A percentile compares a stretch with the other conserved stretches of the same genome.
Evolutionary conservation across 1,139 yeast species (phyloP).

Genomic region (Arxiozyma bovina): DNA sequence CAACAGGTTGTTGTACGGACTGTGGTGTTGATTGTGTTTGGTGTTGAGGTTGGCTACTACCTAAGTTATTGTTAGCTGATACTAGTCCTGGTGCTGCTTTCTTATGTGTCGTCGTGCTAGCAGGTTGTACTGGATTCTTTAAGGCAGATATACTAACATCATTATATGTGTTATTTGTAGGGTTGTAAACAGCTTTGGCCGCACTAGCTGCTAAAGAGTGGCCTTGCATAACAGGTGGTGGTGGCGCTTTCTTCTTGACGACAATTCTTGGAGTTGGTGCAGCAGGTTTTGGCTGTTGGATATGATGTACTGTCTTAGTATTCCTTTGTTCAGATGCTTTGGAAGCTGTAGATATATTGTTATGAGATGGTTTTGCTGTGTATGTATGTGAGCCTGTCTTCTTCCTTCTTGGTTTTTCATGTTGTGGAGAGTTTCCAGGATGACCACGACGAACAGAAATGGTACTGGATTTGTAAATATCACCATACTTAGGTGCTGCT

Average conservation of each 20-base stretch:
- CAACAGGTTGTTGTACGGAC: constrained; percentile 13
- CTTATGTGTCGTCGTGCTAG: constrained; percentile 9
- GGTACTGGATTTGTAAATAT: constrained; percentile 78
- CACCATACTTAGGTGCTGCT: constrained; percentile 56
- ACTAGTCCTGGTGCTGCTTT: constrained; percentile 13
- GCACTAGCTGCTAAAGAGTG: constrained; percentile 31
- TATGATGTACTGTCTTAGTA: neutral
- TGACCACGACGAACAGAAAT: constrained; percentile 75
- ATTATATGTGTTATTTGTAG: constrained; percentile 11
- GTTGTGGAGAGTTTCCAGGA: constrained; percentile 62
- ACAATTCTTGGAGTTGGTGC: constrained; percentile 29
- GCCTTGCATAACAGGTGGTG: constrained; percentile 27
- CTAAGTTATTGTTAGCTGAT: constrained; percentile 8
- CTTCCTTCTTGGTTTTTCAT: constrained; percentile 53
- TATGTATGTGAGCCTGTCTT: constrained; percentile 13
- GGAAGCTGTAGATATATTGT: constrained; percentile 27
- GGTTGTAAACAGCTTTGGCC: constrained; percentile 33
- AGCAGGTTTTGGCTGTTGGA: constrained; percentile 10
- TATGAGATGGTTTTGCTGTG: constrained; percentile 11
- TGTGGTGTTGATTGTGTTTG: constrained; percentile 4
- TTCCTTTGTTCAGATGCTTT: constrained; percentile 10
- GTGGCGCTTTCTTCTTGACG: constrained; percentile 30
- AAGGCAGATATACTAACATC: neutral
- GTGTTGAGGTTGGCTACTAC: constrained; percentile 4
- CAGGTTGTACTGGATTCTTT: neutral